Base-by-base conservation (phyloP, 2,329 filamentous ascomycete species). In the Xylariales sp. region DNA sequence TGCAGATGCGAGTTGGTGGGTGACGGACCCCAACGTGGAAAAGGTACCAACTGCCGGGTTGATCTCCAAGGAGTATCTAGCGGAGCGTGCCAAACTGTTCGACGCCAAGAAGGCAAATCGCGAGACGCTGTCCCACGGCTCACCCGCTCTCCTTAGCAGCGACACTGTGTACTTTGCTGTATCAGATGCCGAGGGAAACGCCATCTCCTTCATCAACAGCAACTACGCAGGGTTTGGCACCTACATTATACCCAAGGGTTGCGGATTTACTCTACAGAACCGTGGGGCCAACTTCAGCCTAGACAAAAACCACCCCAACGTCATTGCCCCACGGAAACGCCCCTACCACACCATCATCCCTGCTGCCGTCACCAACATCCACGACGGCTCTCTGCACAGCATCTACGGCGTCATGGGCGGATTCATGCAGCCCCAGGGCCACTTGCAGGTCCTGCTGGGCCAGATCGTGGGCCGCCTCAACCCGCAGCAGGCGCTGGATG, bases 331-430 rank as follows among this genome's bases (percentile, higher is more conserved):
- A 0, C 70, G 81, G 23, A 97, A 97, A 69, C 67, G 93, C 30
- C 93, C 93, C 0, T 98, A 97, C 63, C 93, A 97, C 63, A 98
- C 93, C 38, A 97, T 98, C 60, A 98, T 98, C 52, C 91, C 93
- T 0, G 91, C 86, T 0, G 74, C 97, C 60, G 80, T 91, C 14
- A 97, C 93, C 0, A 88, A 93, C 49, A 59, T 78, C n/a, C 65
- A 67, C 5, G 88, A 94, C 50, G 78, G 78, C 19, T 82, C 76
- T 33, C 65, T 97, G 40, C 87, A 95, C 60, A 85, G 80, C 4
- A 85, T 95, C 0, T 96, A 91, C 53, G 93, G 93, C 37, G 91
- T 97, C 42, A 97, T 97, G 93, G 93, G 93, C 37, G 91, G 89
- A 3, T 97, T 94, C 64, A 97, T 97, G 86, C 93, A 98, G 65